Conservation (phyloP, 2,329 filamentous ascomycete species). For the Penicillium sp. region DNA sequence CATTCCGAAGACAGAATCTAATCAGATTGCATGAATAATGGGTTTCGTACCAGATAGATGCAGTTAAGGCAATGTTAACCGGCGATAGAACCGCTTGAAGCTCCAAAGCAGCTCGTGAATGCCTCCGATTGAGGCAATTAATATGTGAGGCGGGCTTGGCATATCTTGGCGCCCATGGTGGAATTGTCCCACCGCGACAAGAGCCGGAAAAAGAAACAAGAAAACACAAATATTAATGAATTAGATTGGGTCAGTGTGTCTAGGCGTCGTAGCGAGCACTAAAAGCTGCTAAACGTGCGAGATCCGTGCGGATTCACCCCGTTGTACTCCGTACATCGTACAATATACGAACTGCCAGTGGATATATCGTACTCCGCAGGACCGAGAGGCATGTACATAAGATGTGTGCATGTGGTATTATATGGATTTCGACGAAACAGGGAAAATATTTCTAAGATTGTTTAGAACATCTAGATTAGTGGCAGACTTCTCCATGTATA, state of each 20-base stretch:
- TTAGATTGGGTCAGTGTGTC: neutral
- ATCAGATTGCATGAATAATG: conserved; percentile 7
- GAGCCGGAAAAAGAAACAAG: neutral
- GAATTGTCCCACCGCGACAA: neutral
- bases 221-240: neutral
- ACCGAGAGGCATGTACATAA: neutral
- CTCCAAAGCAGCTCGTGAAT: conserved; percentile 1
- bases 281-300: neutral
- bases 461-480: neutral
- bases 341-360: neutral
- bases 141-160: neutral
- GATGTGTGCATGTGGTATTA: neutral
- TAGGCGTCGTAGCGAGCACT: neutral
- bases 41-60: neutral
- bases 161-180: conserved; percentile 1
- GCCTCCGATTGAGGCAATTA: conserved; percentile 2
- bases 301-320: conserved; percentile 2
- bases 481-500: neutral
- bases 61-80: neutral
- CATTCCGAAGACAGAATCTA: conserved; percentile 7
- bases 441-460: neutral
- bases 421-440: neutral
- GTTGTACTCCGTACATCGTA: neutral
- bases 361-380: neutral
- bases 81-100: conserved; percentile 1